Base-by-base conservation (phyloP, 129 eudicot species). In the Saussurea involucrata region DNA sequence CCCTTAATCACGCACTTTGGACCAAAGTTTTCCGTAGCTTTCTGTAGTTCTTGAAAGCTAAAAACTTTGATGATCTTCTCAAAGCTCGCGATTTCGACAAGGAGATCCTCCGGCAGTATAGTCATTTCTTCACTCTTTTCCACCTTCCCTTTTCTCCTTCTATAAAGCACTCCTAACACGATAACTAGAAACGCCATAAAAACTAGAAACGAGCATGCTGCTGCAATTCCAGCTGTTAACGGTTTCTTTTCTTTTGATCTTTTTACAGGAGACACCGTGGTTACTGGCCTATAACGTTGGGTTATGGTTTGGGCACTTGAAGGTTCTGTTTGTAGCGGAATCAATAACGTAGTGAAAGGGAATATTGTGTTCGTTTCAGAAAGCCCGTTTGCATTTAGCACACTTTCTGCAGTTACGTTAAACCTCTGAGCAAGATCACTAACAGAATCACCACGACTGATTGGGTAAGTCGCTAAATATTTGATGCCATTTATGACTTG, bases 321-420 rank as follows among this genome's bases (percentile, higher is more conserved):
- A 11, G 92, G 97, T 37, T 76, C 86, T 34, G 22, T 24, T 44
- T 57, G 66, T 58, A 89, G 78, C 33, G 97, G 95, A 68, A 92
- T 75, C 31, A 92, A 71, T 53, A 92, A 63, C 17, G 97, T 89
- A 18, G 92, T 89, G 68, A 87, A 85, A 70, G 95, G 90, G 40
- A 27, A 81, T 24, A 89, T 58, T 1, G 80, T 15, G 75, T 37
- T 44, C 70, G 68, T 84, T 44, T 71, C 80, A 3, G 76, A 67
- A 24, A 86, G 66, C 8, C 77, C 64, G 61, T 92, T 92, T 34
- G 97, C 97, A 31, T 66, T 81, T 7, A 72, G 42, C 17, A 88
- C 49, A 22, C 34, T 74, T 58, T 67, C 42, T 22, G 24, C 27
- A 40, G 74, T 76, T n/a, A 75, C 78, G 28, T 90, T 86, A 57